These are phyloP conservation scores for Arabidopsis suecica DNA, from an alignment of 345 rosid genomes.

Conservation along the genomic window DNA sequence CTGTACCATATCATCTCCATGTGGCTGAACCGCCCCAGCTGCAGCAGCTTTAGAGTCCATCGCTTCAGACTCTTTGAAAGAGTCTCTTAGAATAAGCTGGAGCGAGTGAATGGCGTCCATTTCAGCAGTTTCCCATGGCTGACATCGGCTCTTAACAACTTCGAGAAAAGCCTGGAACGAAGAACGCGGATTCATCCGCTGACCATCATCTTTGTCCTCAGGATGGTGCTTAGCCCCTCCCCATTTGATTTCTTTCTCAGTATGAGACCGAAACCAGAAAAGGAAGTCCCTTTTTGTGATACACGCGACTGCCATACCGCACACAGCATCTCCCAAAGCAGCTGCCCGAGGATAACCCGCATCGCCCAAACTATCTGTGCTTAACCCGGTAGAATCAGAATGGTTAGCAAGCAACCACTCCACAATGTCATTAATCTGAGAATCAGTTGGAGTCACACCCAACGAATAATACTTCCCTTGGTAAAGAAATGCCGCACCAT, in stretches of 20 bases:
- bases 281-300: slow-evolving; percentile 83
- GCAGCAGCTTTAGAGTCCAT: slow-evolving; percentile 71
- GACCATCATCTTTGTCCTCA: slow-evolving; percentile 91
- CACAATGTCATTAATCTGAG: slow-evolving; percentile 81
- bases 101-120: slow-evolving; percentile 97
- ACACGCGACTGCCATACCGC: slow-evolving; percentile 97
- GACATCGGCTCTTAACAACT: slow-evolving; percentile 92
- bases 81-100: slow-evolving; percentile 91
- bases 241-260: slow-evolving; percentile 94
- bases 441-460: slow-evolving; percentile 88
- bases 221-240: slow-evolving; percentile 99
- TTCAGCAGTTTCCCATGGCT: slow-evolving; percentile 93
- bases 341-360: slow-evolving; percentile 90
- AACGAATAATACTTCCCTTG: slow-evolving; percentile 68
- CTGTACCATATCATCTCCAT: slow-evolving; percentile 61
- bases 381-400: slow-evolving; percentile 91
- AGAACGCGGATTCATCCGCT: slow-evolving; percentile 95
- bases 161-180: slow-evolving; percentile 96
- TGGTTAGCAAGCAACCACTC: slow-evolving; percentile 85
- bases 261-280: slow-evolving; percentile 96
- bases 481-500: slow-evolving; percentile 88
- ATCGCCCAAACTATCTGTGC: slow-evolving; percentile 88
- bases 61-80: slow-evolving; percentile 74
- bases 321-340: slow-evolving; percentile 89
- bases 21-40: slow-evolving; percentile 44